Percentiles rank a stretch among this genome's conserved stretches.
phyloP scores from a whole-genome alignment of 495 filamentous ascomycete genomes.

The Neurospora discreta region DNA sequence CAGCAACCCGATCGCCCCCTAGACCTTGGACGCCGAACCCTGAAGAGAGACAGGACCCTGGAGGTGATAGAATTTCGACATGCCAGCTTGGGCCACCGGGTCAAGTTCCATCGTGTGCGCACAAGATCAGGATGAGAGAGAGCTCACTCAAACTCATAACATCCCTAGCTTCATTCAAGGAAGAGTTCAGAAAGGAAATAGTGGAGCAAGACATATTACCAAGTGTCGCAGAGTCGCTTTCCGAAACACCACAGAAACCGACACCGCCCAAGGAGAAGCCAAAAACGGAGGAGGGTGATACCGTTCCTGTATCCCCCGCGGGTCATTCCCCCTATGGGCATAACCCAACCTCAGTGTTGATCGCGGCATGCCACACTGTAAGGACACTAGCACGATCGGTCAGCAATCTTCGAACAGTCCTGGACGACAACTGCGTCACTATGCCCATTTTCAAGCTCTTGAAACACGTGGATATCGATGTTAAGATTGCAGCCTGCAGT shows the following conservation, averaged over 20 bases:
- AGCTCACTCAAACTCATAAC: constrained; percentile 69
- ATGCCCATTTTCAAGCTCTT: constrained; percentile 69
- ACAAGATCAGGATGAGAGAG: constrained; percentile 68
- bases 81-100: constrained; percentile 50
- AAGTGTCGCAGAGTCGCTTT: constrained; percentile 76
- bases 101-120: constrained; percentile 49
- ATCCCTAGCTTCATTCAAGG: constrained; percentile 66
- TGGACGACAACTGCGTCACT: constrained; percentile 78
- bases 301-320: constrained; percentile 1
- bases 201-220: constrained; percentile 70
- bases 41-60: constrained; percentile 7
- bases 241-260: constrained; percentile 39
- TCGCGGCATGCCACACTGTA: constrained; percentile 74
- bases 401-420: constrained; percentile 66
- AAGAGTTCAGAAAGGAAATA: constrained; percentile 72
- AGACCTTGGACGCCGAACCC: constrained; percentile 33
- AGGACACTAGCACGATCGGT: constrained; percentile 74
- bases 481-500: constrained; percentile 75
- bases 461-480: constrained; percentile 62
- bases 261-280: constrained; percentile 14
- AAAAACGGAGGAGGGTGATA: constrained; percentile 5
- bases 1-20: constrained; percentile 25
- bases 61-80: constrained; percentile 11
- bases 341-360: constrained; percentile 54
- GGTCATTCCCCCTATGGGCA: constrained; percentile 15